Evolutionary conservation across 306 rosid species (phyloP).

Genomic region (Medicago truncatula): MtrunA17r5.0-ANR NC_053047.1:15252001-15252500

Average conservation of each 20-base stretch:
- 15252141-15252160: too few relatives aligned
- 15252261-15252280: conserved; percentile 83
- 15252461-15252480: too few relatives aligned
- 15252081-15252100: conserved; percentile 39
- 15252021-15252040: too few relatives aligned
- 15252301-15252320: conserved; percentile 72
- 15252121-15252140: not conserved
- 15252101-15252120: too few relatives aligned
- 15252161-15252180: too few relatives aligned
- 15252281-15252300: conserved; percentile 97
- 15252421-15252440: conserved; percentile 53
- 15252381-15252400: conserved; percentile 75
- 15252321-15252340: conserved; percentile 44
- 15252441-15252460: too few relatives aligned
- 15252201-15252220: not conserved
- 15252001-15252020: too few relatives aligned
- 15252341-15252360: not conserved
- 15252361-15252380: not conserved
- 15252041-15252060: not conserved
- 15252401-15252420: conserved; percentile 97
- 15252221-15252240: not conserved
- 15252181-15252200: too few relatives aligned
- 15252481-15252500: too few relatives aligned
- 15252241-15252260: conserved; percentile 38
- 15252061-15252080: conserved; percentile 57